Percentiles rank a stretch among this genome's conserved stretches.
These are phyloP conservation scores for Citrus medica DNA, from an alignment of 345 rosid species.

Conservation along the genomic window DNA sequence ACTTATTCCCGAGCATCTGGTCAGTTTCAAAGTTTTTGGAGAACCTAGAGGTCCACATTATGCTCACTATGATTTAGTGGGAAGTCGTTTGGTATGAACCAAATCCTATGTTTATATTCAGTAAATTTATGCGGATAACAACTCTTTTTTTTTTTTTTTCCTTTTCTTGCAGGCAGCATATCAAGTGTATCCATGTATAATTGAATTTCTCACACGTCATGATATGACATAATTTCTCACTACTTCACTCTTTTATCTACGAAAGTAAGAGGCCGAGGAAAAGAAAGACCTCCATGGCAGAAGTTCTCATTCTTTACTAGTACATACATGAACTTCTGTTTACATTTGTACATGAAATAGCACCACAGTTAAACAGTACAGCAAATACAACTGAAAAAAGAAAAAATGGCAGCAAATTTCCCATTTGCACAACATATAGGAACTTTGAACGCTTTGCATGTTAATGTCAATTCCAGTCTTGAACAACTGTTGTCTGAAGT, in stretches of 20 bases:
- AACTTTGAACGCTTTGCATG: not conserved
- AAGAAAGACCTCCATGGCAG: not conserved
- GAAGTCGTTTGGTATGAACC: conserved; percentile 55
- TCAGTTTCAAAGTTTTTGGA: conserved; percentile 63
- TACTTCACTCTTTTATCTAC: not conserved
- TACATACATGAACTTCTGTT: too few species aligned
- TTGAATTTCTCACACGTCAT: conserved; percentile 53
- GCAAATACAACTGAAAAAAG: not conserved
- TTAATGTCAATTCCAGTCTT: too few species aligned
- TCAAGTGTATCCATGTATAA: conserved; percentile 56
- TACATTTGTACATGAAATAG: not conserved
- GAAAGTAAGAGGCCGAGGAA: not conserved
- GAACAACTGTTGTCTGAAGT: too few species aligned
- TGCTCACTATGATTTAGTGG: conserved; percentile 81
- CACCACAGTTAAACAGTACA: not conserved
- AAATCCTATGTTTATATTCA: not conserved
- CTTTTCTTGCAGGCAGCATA: conserved; percentile 43
- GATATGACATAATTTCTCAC: conserved; percentile 29
- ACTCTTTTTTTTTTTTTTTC: not conserved
- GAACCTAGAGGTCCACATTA: conserved; percentile 77
- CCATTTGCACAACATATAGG: not conserved
- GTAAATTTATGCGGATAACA: not conserved
- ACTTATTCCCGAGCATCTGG: conserved; percentile 53
- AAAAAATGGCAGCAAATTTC: too few species aligned
- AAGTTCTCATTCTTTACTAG: not conserved